Conservation (phyloP, 176 grass and related monocot species). For the Ananas comosus region DNA sequence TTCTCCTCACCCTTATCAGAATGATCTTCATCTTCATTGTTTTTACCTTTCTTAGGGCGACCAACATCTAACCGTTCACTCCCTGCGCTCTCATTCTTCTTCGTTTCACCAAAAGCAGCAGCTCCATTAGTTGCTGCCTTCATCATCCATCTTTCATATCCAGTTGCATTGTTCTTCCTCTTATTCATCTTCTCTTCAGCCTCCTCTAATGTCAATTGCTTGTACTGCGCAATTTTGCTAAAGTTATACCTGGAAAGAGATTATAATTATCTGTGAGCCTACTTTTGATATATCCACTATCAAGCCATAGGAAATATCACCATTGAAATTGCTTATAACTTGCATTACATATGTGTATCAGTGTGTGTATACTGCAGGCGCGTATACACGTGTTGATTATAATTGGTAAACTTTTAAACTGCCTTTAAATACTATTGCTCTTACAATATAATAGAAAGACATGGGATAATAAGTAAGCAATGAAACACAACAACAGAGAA, state of each 20-base stretch:
- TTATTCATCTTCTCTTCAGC: conserved; percentile 89
- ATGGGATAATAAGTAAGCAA: not conserved
- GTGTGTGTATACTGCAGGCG: no score
- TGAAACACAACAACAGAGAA: not conserved
- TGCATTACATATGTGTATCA: not conserved
- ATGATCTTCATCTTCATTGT: conserved; percentile 38
- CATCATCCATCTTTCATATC: conserved; percentile 88
- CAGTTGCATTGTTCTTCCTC: conserved; percentile 52
- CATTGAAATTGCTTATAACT: not conserved
- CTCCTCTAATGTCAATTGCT: conserved; percentile 85
- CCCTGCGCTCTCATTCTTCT: conserved; percentile 22
- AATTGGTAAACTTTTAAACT: not conserved
- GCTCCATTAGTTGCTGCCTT: conserved; percentile 63
- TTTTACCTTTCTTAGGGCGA: conserved; percentile 44
- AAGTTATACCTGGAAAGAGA: conserved; percentile 64
- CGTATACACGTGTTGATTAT: not conserved
- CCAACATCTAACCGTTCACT: conserved; percentile 17
- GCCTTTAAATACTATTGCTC: not conserved
- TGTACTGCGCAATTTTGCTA: conserved; percentile 71
- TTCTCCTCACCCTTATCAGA: conserved; percentile 43
- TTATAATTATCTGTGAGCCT: not conserved
- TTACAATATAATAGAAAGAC: conserved; percentile 12
- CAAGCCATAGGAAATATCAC: not conserved
- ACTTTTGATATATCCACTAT: not conserved
- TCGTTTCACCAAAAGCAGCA: conserved; percentile 64